Evolutionary conservation across 148 eudicot genomes (phyloP).

Genomic region (Nyssa sinensis): DNA sequence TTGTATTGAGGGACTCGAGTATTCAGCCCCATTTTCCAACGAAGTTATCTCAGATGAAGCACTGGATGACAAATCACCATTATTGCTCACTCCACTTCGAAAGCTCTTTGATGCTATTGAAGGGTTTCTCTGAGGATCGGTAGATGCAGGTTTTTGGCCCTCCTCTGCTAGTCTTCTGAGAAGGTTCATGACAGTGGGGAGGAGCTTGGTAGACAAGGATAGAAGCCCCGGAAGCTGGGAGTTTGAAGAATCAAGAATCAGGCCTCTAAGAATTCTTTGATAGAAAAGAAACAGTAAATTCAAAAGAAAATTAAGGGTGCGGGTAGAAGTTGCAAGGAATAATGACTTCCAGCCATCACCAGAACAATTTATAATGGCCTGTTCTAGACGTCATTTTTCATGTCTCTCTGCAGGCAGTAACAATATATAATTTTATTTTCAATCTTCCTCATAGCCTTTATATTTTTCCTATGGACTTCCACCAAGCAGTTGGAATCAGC

Average conservation of each 20-base stretch:
- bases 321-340: neutral
- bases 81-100: slow-evolving; percentile 17
- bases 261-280: neutral
- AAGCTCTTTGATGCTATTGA: slow-evolving; percentile 30
- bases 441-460: neutral
- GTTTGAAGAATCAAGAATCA: slow-evolving; percentile 13
- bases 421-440: neutral
- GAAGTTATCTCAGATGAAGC: slow-evolving; percentile 68
- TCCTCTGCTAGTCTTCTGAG: slow-evolving; percentile 69
- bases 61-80: slow-evolving; percentile 48
- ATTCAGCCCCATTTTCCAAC: slow-evolving; percentile 62
- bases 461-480: neutral
- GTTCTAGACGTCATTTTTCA: neutral
- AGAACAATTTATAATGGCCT: neutral
- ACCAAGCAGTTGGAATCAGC: neutral
- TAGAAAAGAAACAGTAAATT: neutral
- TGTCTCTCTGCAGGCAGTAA: neutral
- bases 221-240: slow-evolving; percentile 73
- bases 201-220: slow-evolving; percentile 62
- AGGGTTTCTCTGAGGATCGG: slow-evolving; percentile 46
- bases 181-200: slow-evolving; percentile 69
- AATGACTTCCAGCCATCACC: neutral
- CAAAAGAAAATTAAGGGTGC: neutral
- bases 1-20: slow-evolving; percentile 52
- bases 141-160: slow-evolving; percentile 47